A percentile compares a stretch with the other conserved stretches of the same genome.
Conservation (phyloP, 2,329 filamentous ascomycete species). For the Trichoderma koningiopsis region DNA sequence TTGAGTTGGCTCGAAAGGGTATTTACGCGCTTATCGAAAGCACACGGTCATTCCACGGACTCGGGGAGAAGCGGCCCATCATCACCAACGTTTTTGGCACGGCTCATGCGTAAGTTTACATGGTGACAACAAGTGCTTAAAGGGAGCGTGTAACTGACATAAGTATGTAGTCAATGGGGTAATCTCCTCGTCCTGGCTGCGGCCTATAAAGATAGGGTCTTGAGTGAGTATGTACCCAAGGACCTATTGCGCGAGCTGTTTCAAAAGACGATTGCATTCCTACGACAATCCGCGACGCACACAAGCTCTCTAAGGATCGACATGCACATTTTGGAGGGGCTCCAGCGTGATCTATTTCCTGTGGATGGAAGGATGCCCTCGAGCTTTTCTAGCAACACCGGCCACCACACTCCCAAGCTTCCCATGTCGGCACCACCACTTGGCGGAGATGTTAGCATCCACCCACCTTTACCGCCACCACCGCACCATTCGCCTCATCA, state of each 20-base stretch:
- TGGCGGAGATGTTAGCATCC: constrained; percentile 9
- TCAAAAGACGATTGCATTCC: constrained; percentile 73
- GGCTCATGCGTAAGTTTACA: constrained; percentile 80
- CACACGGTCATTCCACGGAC: constrained; percentile 75
- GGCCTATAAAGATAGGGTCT: constrained; percentile 67
- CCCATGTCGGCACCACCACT: constrained; percentile 27
- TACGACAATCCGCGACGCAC: constrained; percentile 68
- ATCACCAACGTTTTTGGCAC: constrained; percentile 97
- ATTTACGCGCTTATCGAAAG: constrained; percentile 79
- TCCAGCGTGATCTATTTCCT: constrained; percentile 51
- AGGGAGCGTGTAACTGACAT: neutral
- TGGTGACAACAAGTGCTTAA: neutral
- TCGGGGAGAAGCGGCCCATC: constrained; percentile 68
- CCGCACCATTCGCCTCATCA: neutral
- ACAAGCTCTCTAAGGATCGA: constrained; percentile 76
- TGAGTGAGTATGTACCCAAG: constrained; percentile 60
- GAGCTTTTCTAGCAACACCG: constrained; percentile 49
- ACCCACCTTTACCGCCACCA: constrained; percentile 3
- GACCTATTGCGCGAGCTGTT: constrained; percentile 63
- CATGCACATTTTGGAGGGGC: constrained; percentile 67
- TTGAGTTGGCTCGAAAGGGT: constrained; percentile 61
- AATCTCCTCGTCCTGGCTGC: constrained; percentile 91
- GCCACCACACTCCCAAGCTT: constrained; percentile 32
- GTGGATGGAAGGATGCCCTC: constrained; percentile 38
- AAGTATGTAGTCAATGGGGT: constrained; percentile 77